Evolutionary conservation across 1,284 basidiomycete species (phyloP).

Genomic region (Heterobasidion annosum): DNA sequence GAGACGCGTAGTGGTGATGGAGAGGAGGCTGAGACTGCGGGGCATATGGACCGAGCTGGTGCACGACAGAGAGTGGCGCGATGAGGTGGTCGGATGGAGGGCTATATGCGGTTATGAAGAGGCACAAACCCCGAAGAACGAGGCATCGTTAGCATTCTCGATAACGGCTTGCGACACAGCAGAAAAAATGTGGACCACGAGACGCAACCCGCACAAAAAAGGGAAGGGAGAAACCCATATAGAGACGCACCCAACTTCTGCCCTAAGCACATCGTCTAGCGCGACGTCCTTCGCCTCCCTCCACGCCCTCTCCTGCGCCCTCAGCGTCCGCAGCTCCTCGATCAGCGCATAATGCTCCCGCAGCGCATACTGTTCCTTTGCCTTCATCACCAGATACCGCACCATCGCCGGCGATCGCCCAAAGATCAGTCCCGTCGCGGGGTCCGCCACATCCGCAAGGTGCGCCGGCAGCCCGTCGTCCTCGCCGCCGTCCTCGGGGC

Average conservation of each 20-base stretch:
- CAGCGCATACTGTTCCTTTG: conserved; percentile 56
- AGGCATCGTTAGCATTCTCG: too few species aligned
- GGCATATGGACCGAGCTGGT: too few species aligned
- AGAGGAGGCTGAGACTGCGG: too few species aligned
- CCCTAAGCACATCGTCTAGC: conserved; percentile 41
- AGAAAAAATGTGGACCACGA: too few species aligned
- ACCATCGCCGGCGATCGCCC: conserved; percentile 54
- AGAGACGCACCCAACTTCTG: conserved; percentile 40
- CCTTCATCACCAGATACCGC: conserved; percentile 71
- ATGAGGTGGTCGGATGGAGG: too few species aligned
- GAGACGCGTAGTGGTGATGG: too few species aligned
- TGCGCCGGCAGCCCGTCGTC: conserved; percentile 41
- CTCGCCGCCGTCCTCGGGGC: conserved; percentile 8
- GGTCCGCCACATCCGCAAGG: conserved; percentile 37
- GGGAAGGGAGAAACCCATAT: too few species aligned
- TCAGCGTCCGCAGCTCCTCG: conserved; percentile 50
- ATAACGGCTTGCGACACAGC: too few species aligned
- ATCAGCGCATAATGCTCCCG: conserved; percentile 53
- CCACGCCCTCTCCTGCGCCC: conserved; percentile 41
- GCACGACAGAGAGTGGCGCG: too few species aligned
- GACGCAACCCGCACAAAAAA: too few species aligned
- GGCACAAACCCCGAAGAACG: too few species aligned
- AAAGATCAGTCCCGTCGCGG: conserved; percentile 45
- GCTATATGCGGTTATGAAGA: too few species aligned
- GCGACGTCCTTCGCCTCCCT: conserved; percentile 46